These are phyloP conservation scores for Clavispora phyllophila DNA, from an alignment of 805 yeast species.

Conservation along the genomic window DNA sequence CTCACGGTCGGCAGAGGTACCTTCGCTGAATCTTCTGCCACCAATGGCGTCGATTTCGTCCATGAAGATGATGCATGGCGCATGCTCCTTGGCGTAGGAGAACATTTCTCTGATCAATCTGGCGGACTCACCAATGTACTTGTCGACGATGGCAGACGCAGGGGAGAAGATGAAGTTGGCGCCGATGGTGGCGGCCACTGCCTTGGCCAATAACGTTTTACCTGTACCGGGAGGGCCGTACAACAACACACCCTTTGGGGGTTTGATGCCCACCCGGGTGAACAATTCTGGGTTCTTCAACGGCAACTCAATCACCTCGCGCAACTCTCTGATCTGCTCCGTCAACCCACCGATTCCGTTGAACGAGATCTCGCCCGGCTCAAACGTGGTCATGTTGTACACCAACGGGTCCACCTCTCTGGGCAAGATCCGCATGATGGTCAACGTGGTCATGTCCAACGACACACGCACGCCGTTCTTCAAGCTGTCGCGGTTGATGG, in stretches of 20 bases:
- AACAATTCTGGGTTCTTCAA: constrained; percentile 95
- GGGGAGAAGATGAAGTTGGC: constrained; percentile 98
- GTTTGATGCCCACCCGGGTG: constrained; percentile 92
- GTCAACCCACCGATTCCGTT: constrained; percentile 93
- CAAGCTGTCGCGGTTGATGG: constrained; percentile 75
- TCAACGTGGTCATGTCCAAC: constrained; percentile 93
- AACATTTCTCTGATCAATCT: constrained; percentile 96
- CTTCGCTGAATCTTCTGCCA: constrained; percentile 95
- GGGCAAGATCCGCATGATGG: constrained; percentile 95
- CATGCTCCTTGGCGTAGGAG: constrained; percentile 95
- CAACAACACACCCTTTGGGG: constrained; percentile 95
- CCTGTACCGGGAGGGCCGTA: constrained; percentile 99
- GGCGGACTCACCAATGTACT: constrained; percentile 97
- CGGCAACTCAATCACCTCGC: constrained; percentile 97
- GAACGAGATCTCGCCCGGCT: constrained; percentile 95
- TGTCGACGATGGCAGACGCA: constrained; percentile 96
- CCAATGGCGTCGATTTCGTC: constrained; percentile 99
- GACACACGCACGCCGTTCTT: constrained; percentile 96
- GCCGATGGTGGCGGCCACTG: constrained; percentile 97
- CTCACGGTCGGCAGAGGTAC: constrained; percentile 98
- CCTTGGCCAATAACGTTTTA: constrained; percentile 91
- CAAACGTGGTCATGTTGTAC: constrained; percentile 95
- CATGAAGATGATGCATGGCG: constrained; percentile 96
- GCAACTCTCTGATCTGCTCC: constrained; percentile 91
- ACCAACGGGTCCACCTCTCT: constrained; percentile 98